Percentiles rank a stretch among this genome's conserved stretches.
Conservation (phyloP, 768 basidiomycete genomes). For the Suillus luteus region DNA sequence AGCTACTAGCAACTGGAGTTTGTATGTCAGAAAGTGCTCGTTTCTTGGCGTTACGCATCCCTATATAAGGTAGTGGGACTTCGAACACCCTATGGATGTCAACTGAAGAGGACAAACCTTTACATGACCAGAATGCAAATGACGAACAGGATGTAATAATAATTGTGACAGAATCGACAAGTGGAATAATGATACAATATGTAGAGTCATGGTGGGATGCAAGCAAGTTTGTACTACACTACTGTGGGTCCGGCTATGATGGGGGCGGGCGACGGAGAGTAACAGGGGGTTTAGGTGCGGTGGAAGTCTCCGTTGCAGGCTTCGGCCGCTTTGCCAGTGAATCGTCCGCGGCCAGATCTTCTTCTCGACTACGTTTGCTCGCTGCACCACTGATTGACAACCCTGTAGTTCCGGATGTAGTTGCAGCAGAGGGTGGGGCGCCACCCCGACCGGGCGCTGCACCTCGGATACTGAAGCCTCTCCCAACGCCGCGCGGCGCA, state of each 20-base stretch:
- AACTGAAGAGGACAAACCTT: neutral
- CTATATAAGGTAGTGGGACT: no score
- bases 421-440: constrained; percentile 29
- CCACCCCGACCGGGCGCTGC: constrained; percentile 26
- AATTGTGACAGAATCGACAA: neutral
- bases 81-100: no score
- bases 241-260: neutral
- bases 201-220: constrained; percentile 7
- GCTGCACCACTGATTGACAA: constrained; percentile 69
- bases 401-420: constrained; percentile 36
- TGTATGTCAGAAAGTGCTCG: no score
- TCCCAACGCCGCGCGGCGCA: constrained; percentile 35
- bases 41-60: no score
- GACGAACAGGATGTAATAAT: neutral
- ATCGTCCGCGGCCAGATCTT: constrained; percentile 49
- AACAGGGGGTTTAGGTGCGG: constrained; percentile 37
- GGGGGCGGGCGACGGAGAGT: constrained; percentile 34
- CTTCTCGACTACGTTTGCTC: constrained; percentile 64
- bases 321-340: constrained; percentile 69
- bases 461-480: constrained; percentile 34
- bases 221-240: neutral
- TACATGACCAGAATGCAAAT: neutral
- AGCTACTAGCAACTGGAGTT: no score
- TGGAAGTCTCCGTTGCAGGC: constrained; percentile 40
- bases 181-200: constrained; percentile 27